phyloP scores from a whole-genome alignment of 768 basidiomycete genomes.

The Exidia glandulosa region DNA sequence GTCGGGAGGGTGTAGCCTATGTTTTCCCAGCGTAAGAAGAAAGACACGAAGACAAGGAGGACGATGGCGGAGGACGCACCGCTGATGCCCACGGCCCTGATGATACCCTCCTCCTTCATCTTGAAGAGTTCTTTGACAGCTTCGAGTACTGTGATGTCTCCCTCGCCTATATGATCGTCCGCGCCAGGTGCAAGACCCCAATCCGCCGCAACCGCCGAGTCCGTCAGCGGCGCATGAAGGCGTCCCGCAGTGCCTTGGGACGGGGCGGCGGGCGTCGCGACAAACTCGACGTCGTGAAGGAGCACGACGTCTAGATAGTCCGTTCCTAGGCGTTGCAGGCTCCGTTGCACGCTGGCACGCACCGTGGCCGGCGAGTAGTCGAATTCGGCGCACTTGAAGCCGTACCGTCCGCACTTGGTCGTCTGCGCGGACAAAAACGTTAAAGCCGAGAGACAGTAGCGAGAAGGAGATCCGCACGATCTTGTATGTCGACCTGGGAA shows the following conservation, averaged over 20 bases:
- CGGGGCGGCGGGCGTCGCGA: conserved; percentile 33
- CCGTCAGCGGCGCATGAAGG: conserved; percentile 7
- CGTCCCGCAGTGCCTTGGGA: conserved; percentile 25
- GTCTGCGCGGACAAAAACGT: conserved; percentile 33
- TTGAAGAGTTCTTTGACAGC: conserved; percentile 56
- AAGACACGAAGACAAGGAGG: background rate
- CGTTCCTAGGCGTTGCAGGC: conserved; percentile 60
- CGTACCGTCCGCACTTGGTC: conserved; percentile 81
- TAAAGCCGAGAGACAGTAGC: background rate
- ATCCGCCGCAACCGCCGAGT: conserved; percentile 31
- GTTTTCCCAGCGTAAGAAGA: background rate
- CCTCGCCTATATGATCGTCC: conserved; percentile 49
- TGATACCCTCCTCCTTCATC: conserved; percentile 60
- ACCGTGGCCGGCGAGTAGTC: conserved; percentile 65
- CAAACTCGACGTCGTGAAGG: conserved; percentile 77
- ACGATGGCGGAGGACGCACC: conserved; percentile 36
- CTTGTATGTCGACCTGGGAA: conserved; percentile 68
- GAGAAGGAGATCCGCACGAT: conserved; percentile 33
- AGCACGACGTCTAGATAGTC: conserved; percentile 72
- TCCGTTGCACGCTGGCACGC: conserved; percentile 52
- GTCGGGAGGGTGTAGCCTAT: conserved; percentile 74
- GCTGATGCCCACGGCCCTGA: conserved; percentile 68
- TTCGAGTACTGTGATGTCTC: conserved; percentile 60
- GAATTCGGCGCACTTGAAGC: conserved; percentile 37
- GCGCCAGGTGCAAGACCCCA: conserved; percentile 58